A percentile compares a stretch with the other conserved stretches of the same genome.
Evolutionary conservation across 148 eudicot species (phyloP).

Genomic region (Camellia lanceoleosa): DNA sequence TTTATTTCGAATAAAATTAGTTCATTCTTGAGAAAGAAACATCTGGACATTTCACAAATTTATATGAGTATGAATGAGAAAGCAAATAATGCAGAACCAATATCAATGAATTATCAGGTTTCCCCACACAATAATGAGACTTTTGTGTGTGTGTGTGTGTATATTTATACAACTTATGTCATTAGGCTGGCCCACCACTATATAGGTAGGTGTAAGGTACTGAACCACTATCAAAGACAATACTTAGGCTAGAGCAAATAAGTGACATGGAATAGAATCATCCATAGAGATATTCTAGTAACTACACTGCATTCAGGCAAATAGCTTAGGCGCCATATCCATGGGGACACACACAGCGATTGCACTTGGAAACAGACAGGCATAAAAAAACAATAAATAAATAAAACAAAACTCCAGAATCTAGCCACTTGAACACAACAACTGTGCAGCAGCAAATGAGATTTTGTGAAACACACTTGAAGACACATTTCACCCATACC

Average conservation of each 20-base stretch:
- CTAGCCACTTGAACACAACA: background rate
- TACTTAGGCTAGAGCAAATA: background rate
- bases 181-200: background rate
- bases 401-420: background rate
- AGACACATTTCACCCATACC: too few species aligned
- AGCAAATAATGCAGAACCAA: background rate
- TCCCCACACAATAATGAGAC: background rate
- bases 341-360: background rate
- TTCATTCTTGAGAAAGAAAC: background rate
- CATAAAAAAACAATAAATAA: too few species aligned
- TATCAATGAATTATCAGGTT: background rate
- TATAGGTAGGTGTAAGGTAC: background rate
- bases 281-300: background rate
- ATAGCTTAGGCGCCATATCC: conserved; percentile 2
- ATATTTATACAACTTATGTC: background rate
- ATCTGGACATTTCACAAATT: background rate
- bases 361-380: background rate
- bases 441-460: too few species aligned
- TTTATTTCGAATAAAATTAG: background rate
- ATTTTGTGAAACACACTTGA: too few species aligned
- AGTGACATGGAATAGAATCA: background rate
- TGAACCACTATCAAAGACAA: conserved; percentile 1
- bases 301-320: background rate
- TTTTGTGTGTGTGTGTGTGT: background rate
- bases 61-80: background rate